Evolutionary conservation across 495 filamentous ascomycete species (phyloP), one percentile per base, ranked within the genome.

Genomic region (Patellaria atrata): DNA sequence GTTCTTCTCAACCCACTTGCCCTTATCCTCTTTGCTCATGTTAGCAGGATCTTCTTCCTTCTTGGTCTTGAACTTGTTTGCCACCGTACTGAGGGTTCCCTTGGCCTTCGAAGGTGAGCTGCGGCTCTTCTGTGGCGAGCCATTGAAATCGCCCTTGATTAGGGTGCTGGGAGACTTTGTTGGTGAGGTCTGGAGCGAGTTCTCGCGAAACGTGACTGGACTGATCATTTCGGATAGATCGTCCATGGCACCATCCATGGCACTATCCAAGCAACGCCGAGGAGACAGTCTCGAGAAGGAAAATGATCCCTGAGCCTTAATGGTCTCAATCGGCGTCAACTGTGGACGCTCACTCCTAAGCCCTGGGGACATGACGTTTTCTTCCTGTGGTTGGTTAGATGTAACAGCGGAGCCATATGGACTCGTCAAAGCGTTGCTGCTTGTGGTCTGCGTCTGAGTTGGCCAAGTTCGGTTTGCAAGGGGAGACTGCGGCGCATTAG

Each of bases 61-160:
- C 17, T 37, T 35, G n/a, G 12, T 12, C 10, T 35, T 16, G 23
- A 55, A 35, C 30, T 47, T 55, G 41, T 53, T 51, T 3, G 51
- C 51, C 12, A 56, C 40, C 13, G 49, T 33, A 38, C 54, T 52
- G 34, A 57, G 51, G n/a, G n/a, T n/a, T n/a, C n/a, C n/a, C 40
- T 41, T 48, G 21, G 39, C 52, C 22, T 52, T 47, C 3, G 55
- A 47, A 13, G 54, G 54, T 2, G 51, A 42, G n/a, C 5, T 14
- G 41, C 29, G 39, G 43, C 43, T 47, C 36, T 21, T 39, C 30
- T 18, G 35, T 4, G 10, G 28, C 10, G 28, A 8, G 28, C 10
- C 23, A n/a, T n/a, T 26, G 23, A 9, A 9, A 9, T 26, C n/a
- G 23, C n/a, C 23, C 30, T 50, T 47, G 34, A 40, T 47, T 4